A percentile compares a stretch with the other conserved stretches of the same genome.
Evolutionary conservation across 148 eudicot genomes (phyloP).

Genomic region (Rhododendron griersonianum): DNA sequence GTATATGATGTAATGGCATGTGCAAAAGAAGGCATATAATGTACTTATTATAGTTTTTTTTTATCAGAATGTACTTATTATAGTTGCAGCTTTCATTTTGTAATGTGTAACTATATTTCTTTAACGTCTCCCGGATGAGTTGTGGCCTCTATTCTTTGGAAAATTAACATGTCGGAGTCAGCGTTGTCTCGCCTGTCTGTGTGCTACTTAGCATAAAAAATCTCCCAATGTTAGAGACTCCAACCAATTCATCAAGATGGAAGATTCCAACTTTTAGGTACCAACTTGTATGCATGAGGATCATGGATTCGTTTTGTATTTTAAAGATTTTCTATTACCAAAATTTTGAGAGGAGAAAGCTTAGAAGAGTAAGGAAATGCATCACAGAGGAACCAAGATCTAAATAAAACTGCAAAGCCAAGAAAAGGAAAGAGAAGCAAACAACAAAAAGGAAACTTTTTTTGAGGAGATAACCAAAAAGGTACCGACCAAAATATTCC

Average conservation of each 20-base stretch:
- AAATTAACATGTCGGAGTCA: not conserved
- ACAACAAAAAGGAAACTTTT: not conserved
- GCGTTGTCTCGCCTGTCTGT: not conserved
- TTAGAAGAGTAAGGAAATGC: not conserved
- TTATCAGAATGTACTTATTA: not conserved
- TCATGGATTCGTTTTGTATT: not conserved
- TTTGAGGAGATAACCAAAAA: not conserved
- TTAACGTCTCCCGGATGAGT: not conserved
- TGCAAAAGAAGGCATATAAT: not conserved
- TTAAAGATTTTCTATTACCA: not conserved
- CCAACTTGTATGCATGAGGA: not conserved
- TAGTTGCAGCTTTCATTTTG: not conserved
- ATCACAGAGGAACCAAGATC: not conserved
- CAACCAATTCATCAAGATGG: not conserved
- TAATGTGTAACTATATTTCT: not conserved
- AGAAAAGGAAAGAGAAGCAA: not conserved
- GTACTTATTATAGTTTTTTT: not conserved
- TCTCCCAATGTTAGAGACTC: not conserved
- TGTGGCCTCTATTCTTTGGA: not conserved
- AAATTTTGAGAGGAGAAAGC: not conserved
- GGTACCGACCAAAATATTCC: conserved; percentile 77
- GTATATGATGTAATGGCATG: not conserved
- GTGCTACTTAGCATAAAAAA: not conserved
- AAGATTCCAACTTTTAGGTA: not conserved
- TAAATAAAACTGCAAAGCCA: not conserved